phyloP scores from a whole-genome alignment of 2,329 filamentous ascomycete species.

The Sarocladium kiliense region DNA sequence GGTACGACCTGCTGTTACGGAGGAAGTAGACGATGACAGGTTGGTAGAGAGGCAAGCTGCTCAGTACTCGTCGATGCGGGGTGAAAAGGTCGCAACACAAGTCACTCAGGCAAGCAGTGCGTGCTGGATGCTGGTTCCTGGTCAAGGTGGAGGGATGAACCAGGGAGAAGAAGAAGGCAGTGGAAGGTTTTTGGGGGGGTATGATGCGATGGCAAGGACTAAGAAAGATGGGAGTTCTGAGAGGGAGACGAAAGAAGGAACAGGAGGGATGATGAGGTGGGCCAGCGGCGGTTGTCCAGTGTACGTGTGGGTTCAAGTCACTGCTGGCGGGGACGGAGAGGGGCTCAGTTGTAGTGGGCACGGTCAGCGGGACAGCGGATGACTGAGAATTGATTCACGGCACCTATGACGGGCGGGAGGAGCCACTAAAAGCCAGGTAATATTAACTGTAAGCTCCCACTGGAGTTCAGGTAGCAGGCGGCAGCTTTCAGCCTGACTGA shows the following conservation, averaged over 20 bases:
- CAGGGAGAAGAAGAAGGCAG: conserved; percentile 12
- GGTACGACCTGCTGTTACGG: conserved; percentile 14
- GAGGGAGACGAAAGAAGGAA: background rate
- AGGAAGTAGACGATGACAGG: conserved; percentile 17
- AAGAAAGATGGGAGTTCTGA: background rate
- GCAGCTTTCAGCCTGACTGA: background rate
- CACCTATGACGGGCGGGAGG: background rate
- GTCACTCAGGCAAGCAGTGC: background rate
- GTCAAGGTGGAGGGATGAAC: conserved; percentile 9
- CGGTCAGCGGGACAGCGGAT: background rate
- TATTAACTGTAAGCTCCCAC: too few species aligned
- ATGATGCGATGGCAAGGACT: conserved; percentile 6
- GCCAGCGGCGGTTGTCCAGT: conserved; percentile 6
- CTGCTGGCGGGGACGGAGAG: background rate
- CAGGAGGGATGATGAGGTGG: background rate
- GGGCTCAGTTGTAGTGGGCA: background rate
- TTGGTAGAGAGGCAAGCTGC: background rate
- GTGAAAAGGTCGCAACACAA: background rate
- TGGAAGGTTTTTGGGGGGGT: conserved; percentile 11
- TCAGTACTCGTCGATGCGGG: background rate
- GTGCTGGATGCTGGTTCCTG: background rate
- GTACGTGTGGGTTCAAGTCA: conserved; percentile 1
- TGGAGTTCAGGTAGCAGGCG: too few species aligned
- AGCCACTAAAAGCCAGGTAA: too few species aligned
- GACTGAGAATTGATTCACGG: background rate